A percentile compares a stretch with the other conserved stretches of the same genome.
These are phyloP conservation scores for Talaromyces sp. DNA, from an alignment of 2,329 filamentous ascomycete genomes.

Conservation along the genomic window DNA sequence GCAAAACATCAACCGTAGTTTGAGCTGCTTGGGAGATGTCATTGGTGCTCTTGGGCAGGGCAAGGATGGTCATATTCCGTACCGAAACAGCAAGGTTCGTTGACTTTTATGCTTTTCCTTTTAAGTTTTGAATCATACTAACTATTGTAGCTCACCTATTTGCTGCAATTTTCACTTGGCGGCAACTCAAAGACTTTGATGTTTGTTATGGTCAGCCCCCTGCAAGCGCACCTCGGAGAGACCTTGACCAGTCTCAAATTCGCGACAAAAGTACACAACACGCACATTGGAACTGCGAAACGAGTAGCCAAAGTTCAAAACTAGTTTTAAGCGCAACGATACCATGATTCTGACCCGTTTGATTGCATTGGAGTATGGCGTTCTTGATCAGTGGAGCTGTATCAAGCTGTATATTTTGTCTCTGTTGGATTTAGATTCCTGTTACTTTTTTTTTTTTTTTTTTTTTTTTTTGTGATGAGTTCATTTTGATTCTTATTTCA, in stretches of 20 bases:
- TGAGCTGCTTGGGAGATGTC: conserved; percentile 89
- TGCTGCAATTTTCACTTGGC: conserved; percentile 89
- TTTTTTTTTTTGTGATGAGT: too few relatives aligned
- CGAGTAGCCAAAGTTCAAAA: conserved; percentile 14
- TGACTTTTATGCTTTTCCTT: not conserved
- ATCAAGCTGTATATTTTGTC: not conserved
- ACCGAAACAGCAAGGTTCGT: conserved; percentile 83
- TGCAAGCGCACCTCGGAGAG: conserved; percentile 86
- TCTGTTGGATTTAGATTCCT: not conserved
- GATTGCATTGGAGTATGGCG: conserved; percentile 9
- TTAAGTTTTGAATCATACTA: conserved; percentile 6
- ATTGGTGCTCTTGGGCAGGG: conserved; percentile 87
- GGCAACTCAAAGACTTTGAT: conserved; percentile 97
- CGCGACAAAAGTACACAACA: conserved; percentile 85
- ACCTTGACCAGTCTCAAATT: conserved; percentile 93
- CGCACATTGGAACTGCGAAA: conserved; percentile 82
- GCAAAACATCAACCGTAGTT: conserved; percentile 92
- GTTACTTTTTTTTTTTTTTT: not conserved
- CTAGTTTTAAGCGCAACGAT: conserved; percentile 5
- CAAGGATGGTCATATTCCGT: conserved; percentile 77
- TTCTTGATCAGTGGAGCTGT: not conserved
- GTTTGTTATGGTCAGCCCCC: conserved; percentile 96
- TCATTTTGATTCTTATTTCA: too few relatives aligned
- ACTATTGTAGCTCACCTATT: conserved; percentile 66
- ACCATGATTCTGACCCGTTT: conserved; percentile 6